phyloP scores from a whole-genome alignment of 768 basidiomycete genomes.

The Amanita exitialis region DNA sequence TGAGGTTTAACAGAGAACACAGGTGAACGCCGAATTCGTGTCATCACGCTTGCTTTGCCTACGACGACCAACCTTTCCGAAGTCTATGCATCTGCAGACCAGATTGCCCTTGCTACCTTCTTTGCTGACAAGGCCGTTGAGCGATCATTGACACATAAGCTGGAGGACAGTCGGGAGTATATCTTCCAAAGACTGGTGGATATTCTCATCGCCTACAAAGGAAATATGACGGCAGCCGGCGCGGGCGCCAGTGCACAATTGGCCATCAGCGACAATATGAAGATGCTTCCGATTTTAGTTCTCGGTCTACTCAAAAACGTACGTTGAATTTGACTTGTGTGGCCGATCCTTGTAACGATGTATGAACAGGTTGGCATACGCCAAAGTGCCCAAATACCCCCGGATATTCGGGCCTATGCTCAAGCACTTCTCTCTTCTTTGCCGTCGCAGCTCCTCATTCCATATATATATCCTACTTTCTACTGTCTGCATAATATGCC shows the following conservation, averaged over 20 bases:
- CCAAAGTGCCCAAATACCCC: slow-evolving; percentile 94
- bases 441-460: slow-evolving; percentile 84
- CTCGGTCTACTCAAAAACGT: slow-evolving; percentile 94
- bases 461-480: slow-evolving; percentile 92
- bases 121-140: slow-evolving; percentile 93
- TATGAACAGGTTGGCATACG: slow-evolving; percentile 73
- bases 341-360: neutral
- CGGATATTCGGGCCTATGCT: slow-evolving; percentile 92
- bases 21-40: slow-evolving; percentile 85
- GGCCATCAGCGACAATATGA: slow-evolving; percentile 87
- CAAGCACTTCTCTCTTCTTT: slow-evolving; percentile 86
- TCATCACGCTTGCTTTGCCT: slow-evolving; percentile 80
- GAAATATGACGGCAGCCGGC: slow-evolving; percentile 90
- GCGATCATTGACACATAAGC: slow-evolving; percentile 69
- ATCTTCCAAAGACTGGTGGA: slow-evolving; percentile 78
- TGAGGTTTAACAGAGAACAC: neutral
- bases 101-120: slow-evolving; percentile 75
- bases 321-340: slow-evolving; percentile 14
- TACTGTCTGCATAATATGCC: slow-evolving; percentile 97
- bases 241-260: slow-evolving; percentile 91
- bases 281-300: slow-evolving; percentile 84
- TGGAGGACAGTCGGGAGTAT: slow-evolving; percentile 87
- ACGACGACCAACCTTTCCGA: slow-evolving; percentile 85
- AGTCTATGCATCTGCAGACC: slow-evolving; percentile 84
- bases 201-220: slow-evolving; percentile 83